A percentile compares a stretch with the other conserved stretches of the same genome.
phyloP scores from a whole-genome alignment of 768 basidiomycete species.

The Cyathus striatus region DNA sequence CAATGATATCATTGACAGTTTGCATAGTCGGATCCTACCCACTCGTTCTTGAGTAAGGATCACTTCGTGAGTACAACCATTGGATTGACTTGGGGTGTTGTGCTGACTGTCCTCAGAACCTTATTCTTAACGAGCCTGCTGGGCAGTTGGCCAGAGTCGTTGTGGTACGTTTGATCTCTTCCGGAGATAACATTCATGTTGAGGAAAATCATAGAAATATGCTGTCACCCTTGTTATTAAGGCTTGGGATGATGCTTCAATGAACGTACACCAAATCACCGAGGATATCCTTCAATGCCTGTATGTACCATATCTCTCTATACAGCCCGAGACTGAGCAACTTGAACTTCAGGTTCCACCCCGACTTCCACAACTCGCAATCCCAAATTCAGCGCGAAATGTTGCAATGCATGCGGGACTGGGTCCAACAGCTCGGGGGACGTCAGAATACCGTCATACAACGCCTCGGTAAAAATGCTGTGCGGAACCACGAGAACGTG shows the following conservation, averaged over 20 bases:
- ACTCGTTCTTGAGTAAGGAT: constrained; percentile 86
- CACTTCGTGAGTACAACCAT: constrained; percentile 60
- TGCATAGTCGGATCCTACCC: constrained; percentile 75
- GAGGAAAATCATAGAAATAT: constrained; percentile 37
- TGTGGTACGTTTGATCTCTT: constrained; percentile 37
- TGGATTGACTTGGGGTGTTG: neutral
- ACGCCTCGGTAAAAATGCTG: constrained; percentile 59
- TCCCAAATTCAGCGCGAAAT: constrained; percentile 74
- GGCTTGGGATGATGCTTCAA: constrained; percentile 74
- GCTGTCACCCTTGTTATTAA: constrained; percentile 65
- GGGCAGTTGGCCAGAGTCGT: constrained; percentile 68
- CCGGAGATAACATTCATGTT: neutral
- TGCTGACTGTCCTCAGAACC: constrained; percentile 39
- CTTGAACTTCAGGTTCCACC: constrained; percentile 60
- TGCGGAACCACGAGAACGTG: constrained; percentile 70
- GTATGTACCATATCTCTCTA: no score
- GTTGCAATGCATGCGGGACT: constrained; percentile 60
- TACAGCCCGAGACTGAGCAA: no score
- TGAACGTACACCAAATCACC: constrained; percentile 49
- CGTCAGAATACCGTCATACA: constrained; percentile 44
- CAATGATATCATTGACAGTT: constrained; percentile 2
- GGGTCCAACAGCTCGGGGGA: constrained; percentile 49
- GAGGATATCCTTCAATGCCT: constrained; percentile 66
- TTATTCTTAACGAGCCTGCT: constrained; percentile 80
- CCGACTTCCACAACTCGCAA: constrained; percentile 64